Conservation (phyloP, 1,284 basidiomycete species). For the Rugosomyces carneus region DNA sequence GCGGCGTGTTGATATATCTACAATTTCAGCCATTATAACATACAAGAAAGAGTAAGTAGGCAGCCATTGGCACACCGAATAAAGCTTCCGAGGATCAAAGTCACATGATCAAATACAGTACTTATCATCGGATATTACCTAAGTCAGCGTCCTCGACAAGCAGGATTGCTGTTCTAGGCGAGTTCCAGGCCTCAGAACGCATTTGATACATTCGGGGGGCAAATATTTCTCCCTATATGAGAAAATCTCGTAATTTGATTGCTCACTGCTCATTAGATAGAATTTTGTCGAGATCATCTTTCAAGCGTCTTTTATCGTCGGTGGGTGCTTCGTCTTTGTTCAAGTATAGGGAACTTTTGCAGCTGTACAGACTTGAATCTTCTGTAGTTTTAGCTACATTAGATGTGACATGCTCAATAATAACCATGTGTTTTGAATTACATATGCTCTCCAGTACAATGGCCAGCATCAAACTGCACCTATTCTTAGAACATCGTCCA, state of each 20-base stretch:
- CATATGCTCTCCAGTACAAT: slow-evolving; percentile 3
- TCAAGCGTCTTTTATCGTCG: too few relatives aligned
- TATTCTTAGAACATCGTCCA: slow-evolving; percentile 3
- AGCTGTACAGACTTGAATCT: background rate
- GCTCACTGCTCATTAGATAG: too few relatives aligned
- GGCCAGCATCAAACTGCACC: background rate
- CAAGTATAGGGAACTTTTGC: background rate
- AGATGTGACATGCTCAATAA: background rate
- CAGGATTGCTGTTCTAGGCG: too few relatives aligned
- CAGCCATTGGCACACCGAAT: too few relatives aligned
- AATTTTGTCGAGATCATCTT: too few relatives aligned
- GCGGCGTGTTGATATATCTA: slow-evolving; percentile 8
- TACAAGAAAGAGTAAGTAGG: background rate
- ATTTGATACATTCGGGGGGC: too few relatives aligned
- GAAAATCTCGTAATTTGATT: too few relatives aligned
- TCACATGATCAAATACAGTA: background rate
- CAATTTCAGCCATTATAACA: slow-evolving; percentile 8
- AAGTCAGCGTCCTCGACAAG: too few relatives aligned
- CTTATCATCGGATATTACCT: too few relatives aligned
- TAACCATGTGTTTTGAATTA: background rate
- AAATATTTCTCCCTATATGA: too few relatives aligned
- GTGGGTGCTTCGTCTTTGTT: background rate
- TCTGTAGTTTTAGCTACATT: background rate
- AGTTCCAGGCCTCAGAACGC: too few relatives aligned
- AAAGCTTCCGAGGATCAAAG: background rate